Evolutionary conservation across 164 flowering plant genomes (phyloP).

Genomic region (Liquidambar formosana): DNA sequence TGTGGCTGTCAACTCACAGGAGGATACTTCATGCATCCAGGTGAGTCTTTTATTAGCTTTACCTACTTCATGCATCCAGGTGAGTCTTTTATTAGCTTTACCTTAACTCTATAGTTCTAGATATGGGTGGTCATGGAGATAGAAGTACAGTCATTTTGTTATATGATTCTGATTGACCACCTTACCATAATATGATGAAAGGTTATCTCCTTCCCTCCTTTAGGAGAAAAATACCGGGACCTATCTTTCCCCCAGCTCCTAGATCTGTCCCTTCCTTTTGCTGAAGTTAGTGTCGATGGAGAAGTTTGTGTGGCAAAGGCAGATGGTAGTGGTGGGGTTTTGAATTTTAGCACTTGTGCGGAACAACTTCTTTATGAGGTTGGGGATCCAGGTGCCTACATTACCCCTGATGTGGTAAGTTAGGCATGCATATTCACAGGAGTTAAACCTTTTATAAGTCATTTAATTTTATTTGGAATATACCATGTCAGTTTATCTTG

Average conservation of each 20-base stretch:
- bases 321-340: conserved; percentile 75
- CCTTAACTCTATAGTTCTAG: no score
- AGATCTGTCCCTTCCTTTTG: conserved; percentile 87
- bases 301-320: conserved; percentile 72
- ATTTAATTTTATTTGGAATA: neutral
- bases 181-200: neutral
- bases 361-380: conserved; percentile 96
- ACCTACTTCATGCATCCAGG: conserved; percentile 78
- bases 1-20: conserved; percentile 99
- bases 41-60: conserved; percentile 29
- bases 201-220: conserved; percentile 11
- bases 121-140: neutral
- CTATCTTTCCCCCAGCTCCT: conserved; percentile 58
- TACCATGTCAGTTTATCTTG: neutral
- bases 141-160: neutral
- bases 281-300: conserved; percentile 76
- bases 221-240: conserved; percentile 74
- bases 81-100: conserved; percentile 18
- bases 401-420: conserved; percentile 94
- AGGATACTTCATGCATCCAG: conserved; percentile 97
- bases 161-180: neutral
- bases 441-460: no score
- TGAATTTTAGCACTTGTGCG: conserved; percentile 81
- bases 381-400: conserved; percentile 82
- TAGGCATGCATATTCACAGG: neutral